Evolutionary conservation across 805 yeast genomes (phyloP), one percentile per base, ranked within the genome.

Genomic region (Starmerella scarabaei): DNA sequence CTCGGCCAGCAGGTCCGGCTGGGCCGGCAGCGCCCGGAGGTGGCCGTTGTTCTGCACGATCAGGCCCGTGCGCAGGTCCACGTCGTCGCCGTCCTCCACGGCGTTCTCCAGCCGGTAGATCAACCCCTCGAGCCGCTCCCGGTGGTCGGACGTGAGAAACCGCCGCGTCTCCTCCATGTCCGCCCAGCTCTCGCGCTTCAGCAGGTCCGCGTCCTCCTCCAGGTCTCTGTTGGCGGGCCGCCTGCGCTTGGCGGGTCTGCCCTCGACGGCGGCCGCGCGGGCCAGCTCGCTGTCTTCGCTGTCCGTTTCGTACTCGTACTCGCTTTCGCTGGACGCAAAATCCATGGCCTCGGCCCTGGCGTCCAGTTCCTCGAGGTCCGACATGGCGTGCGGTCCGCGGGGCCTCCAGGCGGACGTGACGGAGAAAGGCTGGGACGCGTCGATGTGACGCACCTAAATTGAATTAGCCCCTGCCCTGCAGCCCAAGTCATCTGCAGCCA

Each of bases 61-160:
- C 19, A 30, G 33, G 24, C 44, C 49, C 14, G 53, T 44, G 21
- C 23, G 29, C 26, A 49, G 38, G 20, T 49, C 52, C 4, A 49
- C 35, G 23, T 37, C 48, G 33, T 49, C 53, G 16, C 52, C 52
- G 28, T 42, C 50, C n/a, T 45, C 50, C 5, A 9, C 29, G n/a
- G 11, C 31, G 33, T 31, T 27, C 29, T 37, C 50, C 41, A 40
- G 34, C 21, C 42, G 37, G 20, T 21, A 16, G 20, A 44, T 24
- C 5, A 49, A 37, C 21, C 28, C 38, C 15, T 18, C 24, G 15
- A 48, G 30, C 26, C 33, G 18, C 8, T 32, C 36, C 9, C 26
- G 8, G 27, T 49, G 52, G 26, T 47, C 52, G 12, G 19, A 12
- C 19, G 37, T 34, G 12, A 48, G 40, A 17, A 26, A 43, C 38